Base-by-base conservation (phyloP, 2,329 filamentous ascomycete species). In the Neofusicoccum kwambonambiense region DNA sequence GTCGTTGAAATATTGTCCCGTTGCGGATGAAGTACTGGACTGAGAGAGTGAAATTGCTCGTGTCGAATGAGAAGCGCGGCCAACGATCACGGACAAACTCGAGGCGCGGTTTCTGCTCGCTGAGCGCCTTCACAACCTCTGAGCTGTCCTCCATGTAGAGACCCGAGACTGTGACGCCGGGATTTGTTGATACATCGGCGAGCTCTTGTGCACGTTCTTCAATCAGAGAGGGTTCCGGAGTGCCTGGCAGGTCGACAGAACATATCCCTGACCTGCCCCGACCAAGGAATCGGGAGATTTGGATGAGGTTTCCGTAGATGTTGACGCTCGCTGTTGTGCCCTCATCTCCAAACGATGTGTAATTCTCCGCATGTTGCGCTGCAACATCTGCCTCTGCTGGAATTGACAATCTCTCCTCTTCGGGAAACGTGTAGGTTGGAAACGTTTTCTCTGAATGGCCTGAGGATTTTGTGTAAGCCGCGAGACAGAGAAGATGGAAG, bases 251-350 rank as follows among this genome's bases (percentile, higher is more conserved):
- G 15, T 64, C 62, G 13, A 57, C 34, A 4, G 17, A 56, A 15
- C 57, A 51, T 41, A 57, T 57, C 7, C 62, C 62, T 15, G 50
- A 57, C 4, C 5, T 13, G 3, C 27, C 41, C 7, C 7, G 4
- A 11, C 62, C 62, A 4, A 64, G 42, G 11, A 45, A 64, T 15
- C 27, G 22, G 31, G 62, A 56, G 17, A 64, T 49, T 7, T 64
- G 62, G 27, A 64, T 44, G 19, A 64, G 51, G 3, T 41, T 56
- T 5, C 62, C 62, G 4, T 64, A 27, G 9, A 52, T 31, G n/a
- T 47, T 64, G 4, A 57, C 62, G 17, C 27, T 64, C 6, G 62
- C 50, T 4, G 62, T 57, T 6, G 62, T 64, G 41, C 50, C 51
- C 1, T 49, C 31, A 2, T 45, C 39, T 2, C 62, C 62, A 31